A percentile compares a stretch with the other conserved stretches of the same genome.
phyloP scores from a whole-genome alignment of 139 green algal genomes.

The Micractinium conductrix region DNA sequence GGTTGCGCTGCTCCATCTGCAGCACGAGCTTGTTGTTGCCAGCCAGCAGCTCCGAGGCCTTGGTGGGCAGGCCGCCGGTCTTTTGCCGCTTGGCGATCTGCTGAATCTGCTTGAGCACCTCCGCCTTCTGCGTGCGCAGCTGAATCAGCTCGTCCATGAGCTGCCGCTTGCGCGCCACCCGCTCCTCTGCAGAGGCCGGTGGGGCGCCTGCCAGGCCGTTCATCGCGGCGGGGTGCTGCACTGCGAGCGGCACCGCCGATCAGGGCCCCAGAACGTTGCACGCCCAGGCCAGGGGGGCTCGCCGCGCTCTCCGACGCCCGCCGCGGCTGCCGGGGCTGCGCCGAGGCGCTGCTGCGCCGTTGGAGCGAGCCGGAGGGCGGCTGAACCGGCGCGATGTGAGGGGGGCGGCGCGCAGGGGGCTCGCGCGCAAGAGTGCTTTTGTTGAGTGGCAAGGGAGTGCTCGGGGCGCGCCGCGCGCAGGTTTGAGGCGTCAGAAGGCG shows the following conservation, averaged over 20 bases:
- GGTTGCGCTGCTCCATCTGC: slow-evolving; percentile 38
- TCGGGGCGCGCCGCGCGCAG: no score
- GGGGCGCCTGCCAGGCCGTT: slow-evolving; percentile 12
- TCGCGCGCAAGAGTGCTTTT: no score
- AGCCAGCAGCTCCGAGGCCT: slow-evolving; percentile 1
- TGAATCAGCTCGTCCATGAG: slow-evolving; percentile 34
- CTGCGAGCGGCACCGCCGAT: background rate
- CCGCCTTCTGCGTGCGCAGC: slow-evolving; percentile 47
- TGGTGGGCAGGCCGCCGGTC: slow-evolving; percentile 19
- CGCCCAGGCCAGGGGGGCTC: no score
- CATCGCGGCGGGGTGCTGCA: background rate
- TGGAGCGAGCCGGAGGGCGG: no score
- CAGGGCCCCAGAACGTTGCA: no score
- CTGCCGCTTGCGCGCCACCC: slow-evolving; percentile 33
- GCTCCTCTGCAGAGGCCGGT: slow-evolving; percentile 5
- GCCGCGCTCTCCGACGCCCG: no score
- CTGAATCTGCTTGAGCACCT: slow-evolving; percentile 51
- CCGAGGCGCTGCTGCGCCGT: no score
- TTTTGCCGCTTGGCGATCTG: slow-evolving; percentile 53
- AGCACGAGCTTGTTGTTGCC: slow-evolving; percentile 19
- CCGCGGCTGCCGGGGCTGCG: no score
- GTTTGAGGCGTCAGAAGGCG: no score
- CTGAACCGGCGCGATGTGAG: no score
- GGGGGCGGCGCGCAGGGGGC: no score
- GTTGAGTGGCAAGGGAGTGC: no score